phyloP scores from a whole-genome alignment of 139 green algal genomes.

The Micractinium conductrix region DNA sequence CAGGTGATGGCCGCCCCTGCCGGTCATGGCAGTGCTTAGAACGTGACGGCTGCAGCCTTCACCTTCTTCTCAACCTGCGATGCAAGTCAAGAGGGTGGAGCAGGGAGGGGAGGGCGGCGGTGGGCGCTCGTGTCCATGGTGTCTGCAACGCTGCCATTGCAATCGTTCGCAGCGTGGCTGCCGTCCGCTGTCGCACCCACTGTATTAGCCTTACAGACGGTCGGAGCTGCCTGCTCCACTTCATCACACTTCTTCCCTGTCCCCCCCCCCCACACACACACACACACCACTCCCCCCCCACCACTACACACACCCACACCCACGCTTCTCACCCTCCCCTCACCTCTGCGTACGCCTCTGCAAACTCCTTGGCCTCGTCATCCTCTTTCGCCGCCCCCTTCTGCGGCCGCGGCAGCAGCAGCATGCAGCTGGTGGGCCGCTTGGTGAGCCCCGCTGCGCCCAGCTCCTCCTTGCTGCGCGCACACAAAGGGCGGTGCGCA shows the following conservation, averaged over 20 bases:
- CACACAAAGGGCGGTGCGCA: no score
- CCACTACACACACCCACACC: background rate
- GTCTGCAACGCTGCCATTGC: no score
- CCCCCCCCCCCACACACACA: background rate
- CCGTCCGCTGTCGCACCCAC: no score
- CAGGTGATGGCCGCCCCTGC: background rate
- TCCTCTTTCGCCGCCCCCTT: conserved; percentile 33
- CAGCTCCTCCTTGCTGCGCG: conserved; percentile 80
- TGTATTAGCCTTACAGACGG: no score
- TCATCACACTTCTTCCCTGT: no score
- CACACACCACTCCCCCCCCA: background rate
- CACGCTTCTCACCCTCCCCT: background rate
- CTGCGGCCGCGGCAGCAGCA: conserved; percentile 83
- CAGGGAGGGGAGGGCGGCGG: no score
- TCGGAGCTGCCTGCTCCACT: no score
- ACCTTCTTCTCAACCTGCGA: conserved; percentile 38
- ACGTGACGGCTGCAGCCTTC: conserved; percentile 30
- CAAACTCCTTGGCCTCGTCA: conserved; percentile 44
- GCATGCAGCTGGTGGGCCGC: conserved; percentile 96
- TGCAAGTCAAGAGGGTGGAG: background rate
- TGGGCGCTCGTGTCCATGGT: no score
- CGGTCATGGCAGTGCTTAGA: conserved; percentile 6
- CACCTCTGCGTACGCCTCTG: conserved; percentile 42
- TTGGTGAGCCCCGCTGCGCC: conserved; percentile 96
- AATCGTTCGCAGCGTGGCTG: no score